Base-by-base conservation (phyloP, 257 asterid species). In the Solanum infundibuliforme region DNA sequence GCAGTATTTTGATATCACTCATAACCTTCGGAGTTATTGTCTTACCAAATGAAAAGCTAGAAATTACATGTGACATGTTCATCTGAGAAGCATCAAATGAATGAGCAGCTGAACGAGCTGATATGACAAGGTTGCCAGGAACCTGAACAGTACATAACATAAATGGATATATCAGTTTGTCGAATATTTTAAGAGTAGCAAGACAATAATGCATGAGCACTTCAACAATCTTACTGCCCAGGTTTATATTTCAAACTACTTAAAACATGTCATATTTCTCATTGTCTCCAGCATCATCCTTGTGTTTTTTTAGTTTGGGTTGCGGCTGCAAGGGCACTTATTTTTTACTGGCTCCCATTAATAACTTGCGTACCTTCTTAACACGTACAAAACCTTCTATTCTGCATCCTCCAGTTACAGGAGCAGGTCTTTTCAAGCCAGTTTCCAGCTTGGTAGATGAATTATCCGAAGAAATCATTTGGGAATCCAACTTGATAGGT, bases 341-440 rank as follows among this genome's bases (percentile, higher is more conserved):
- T 31, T 82, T 66, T 48, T 43, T 48, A 18, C 43, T 21, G 86
- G 41, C 12, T 82, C 71, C 86, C 29, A 82, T 31, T n/a, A 73
- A 41, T 48, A 58, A 82, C 39, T 25, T 84, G 46, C 32, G 25
- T 92, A 96, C 99, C 98, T 94, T 97, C 93, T 96, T 97, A 87
- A 96, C 98, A 88, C 98, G 99, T 58, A 96, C 96, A 92, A 95
- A 95, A 85, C 98, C 99, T 92, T 97, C 99, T 90, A 97, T 71
- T 92, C 98, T 93, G 88, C 99, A 96, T 16, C 99, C 99, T 90
- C 99, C 99, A 13, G 99, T 46, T 82, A 85, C 88, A 83, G 99
- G 99, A 85, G 99, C 99, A 89, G 98, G 98, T 88, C 93, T 93
- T 91, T 96, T 96, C 25, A 52, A 38, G 55, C 88, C 92, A 88